Conservation (phyloP, 208 protist species). For the Endotrypanum monterogeii region DNA sequence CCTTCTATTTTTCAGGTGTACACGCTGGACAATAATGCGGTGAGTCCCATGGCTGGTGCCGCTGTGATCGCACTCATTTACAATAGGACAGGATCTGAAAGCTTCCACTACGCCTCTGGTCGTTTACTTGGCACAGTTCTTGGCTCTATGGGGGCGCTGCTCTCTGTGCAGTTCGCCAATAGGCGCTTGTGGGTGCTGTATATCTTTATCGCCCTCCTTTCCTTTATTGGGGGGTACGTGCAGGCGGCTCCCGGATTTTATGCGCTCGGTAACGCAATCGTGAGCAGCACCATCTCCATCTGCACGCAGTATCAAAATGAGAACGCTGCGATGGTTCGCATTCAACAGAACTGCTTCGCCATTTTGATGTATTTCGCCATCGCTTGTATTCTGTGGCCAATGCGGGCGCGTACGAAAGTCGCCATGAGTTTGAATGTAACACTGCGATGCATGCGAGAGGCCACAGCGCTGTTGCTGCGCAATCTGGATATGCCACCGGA, state of each 20-base stretch:
- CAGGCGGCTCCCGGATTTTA: conserved; percentile 84
- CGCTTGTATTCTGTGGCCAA: conserved; percentile 78
- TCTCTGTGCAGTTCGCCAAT: conserved; percentile 75
- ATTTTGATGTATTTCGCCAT: conserved; percentile 92
- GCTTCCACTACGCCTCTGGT: conserved; percentile 87
- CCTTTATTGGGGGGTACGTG: conserved; percentile 87
- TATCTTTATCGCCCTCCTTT: conserved; percentile 68
- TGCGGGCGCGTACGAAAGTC: conserved; percentile 76
- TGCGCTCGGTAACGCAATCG: conserved; percentile 86
- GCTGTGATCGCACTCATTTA: conserved; percentile 90
- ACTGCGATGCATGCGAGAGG: conserved; percentile 83
- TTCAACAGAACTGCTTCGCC: conserved; percentile 91
- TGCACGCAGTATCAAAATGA: conserved; percentile 83
- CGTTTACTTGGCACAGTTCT: conserved; percentile 88
- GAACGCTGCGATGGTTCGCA: conserved; percentile 86
- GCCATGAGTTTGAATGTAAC: conserved; percentile 84
- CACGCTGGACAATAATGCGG: conserved; percentile 65
- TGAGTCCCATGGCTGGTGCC: conserved; percentile 83
- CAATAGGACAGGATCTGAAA: conserved; percentile 87
- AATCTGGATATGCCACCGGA: conserved; percentile 90
- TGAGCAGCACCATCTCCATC: conserved; percentile 86
- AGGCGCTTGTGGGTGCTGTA: conserved; percentile 69
- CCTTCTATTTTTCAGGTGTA: conserved; percentile 89
- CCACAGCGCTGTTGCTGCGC: conserved; percentile 71
- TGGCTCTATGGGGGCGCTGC: conserved; percentile 65